Conservation (phyloP, 2,329 filamentous ascomycete species). For the Paracamarosporium sp. region DNA sequence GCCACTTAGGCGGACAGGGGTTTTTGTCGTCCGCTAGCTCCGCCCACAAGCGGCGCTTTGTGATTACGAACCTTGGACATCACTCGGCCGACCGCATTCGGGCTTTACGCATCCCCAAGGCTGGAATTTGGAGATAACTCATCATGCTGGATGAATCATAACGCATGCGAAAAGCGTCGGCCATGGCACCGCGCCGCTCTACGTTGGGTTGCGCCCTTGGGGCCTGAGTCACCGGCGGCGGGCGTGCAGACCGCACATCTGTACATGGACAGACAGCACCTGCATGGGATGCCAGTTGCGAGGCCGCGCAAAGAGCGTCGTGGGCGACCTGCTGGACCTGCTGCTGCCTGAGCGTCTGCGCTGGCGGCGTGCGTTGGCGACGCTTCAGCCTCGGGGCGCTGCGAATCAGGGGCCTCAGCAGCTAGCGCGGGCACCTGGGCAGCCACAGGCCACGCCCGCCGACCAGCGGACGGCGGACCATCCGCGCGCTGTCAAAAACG, state of each 20-base stretch:
- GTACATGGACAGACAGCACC: not conserved
- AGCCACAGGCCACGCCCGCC: slow-evolving; percentile 5
- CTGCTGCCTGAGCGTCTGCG: slow-evolving; percentile 6
- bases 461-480: slow-evolving; percentile 3
- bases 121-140: slow-evolving; percentile 5
- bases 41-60: not conserved
- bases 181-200: too few relatives aligned
- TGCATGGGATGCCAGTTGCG: not conserved
- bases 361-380: slow-evolving; percentile 8
- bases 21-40: slow-evolving; percentile 10
- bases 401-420: slow-evolving; percentile 9
- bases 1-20: slow-evolving; percentile 9
- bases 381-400: slow-evolving; percentile 4
- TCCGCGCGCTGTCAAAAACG: not conserved
- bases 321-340: not conserved
- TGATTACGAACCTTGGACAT: slow-evolving; percentile 2
- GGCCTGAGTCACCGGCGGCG: too few relatives aligned
- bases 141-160: slow-evolving; percentile 10
- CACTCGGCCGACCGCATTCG: slow-evolving; percentile 7
- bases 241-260: not conserved
- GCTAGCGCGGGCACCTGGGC: not conserved
- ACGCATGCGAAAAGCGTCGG: too few relatives aligned
- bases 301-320: not conserved
- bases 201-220: too few relatives aligned
- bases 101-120: slow-evolving; percentile 7